A percentile compares a stretch with the other conserved stretches of the same genome.
Evolutionary conservation across 768 basidiomycete species (phyloP).

Genomic region (Mycena latifolia): DNA sequence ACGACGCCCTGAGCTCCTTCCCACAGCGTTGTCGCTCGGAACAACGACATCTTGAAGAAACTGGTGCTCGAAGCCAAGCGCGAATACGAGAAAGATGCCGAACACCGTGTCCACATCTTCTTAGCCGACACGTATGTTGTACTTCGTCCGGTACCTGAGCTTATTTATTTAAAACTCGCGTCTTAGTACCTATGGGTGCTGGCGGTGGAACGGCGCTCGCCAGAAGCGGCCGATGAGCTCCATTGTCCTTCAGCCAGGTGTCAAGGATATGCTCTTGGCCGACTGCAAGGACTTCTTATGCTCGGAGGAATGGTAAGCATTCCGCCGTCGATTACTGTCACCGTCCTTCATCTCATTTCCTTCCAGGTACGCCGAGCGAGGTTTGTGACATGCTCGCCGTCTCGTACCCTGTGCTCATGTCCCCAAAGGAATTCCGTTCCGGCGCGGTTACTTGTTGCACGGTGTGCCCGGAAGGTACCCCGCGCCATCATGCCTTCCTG

Average conservation of each 20-base stretch:
- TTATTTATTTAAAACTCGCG: constrained; percentile 22
- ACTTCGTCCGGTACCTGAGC: constrained; percentile 27
- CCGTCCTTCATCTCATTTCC: constrained; percentile 36
- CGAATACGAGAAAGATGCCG: constrained; percentile 92
- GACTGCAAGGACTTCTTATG: constrained; percentile 89
- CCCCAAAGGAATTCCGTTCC: constrained; percentile 83
- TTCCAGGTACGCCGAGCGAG: constrained; percentile 90
- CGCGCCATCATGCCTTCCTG: constrained; percentile 20
- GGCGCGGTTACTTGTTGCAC: constrained; percentile 86
- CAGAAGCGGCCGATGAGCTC: constrained; percentile 93
- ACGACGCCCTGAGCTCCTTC: constrained; percentile 24
- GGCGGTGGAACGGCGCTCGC: constrained; percentile 91
- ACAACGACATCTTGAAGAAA: constrained; percentile 88
- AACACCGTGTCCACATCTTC: constrained; percentile 91
- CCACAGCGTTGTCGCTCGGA: constrained; percentile 85
- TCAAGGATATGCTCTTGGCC: constrained; percentile 90
- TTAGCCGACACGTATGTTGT: constrained; percentile 87
- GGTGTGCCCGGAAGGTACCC: constrained; percentile 87
- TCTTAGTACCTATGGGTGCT: constrained; percentile 75
- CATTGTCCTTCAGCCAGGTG: constrained; percentile 91
- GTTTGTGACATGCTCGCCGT: constrained; percentile 53
- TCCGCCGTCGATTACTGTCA: constrained; percentile 29
- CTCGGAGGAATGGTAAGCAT: constrained; percentile 85
- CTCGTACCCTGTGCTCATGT: constrained; percentile 27
- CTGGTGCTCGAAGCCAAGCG: constrained; percentile 89